Percentiles rank a stretch among this genome's conserved stretches.
Conservation (phyloP, 2,329 filamentous ascomycete genomes). For the Verticillium klebahnii region DNA sequence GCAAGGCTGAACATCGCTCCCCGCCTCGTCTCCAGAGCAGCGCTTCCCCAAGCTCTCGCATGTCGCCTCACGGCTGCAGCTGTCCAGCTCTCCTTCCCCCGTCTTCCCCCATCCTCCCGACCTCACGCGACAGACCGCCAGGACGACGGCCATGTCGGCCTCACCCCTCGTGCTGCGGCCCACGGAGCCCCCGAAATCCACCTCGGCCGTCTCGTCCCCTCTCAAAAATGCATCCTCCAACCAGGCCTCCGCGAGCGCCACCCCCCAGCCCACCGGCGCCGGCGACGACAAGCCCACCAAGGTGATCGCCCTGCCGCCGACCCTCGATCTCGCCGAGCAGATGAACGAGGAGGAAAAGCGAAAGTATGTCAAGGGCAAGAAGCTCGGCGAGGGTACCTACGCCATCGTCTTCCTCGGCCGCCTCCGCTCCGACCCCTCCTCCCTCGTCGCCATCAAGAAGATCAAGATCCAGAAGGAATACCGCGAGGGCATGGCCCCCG, state of each 20-base stretch:
- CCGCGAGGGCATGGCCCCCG: slow-evolving; percentile 86
- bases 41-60: too few species aligned
- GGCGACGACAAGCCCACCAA: slow-evolving; percentile 6
- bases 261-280: slow-evolving; percentile 28
- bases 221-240: slow-evolving; percentile 36
- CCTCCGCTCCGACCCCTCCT: slow-evolving; percentile 64
- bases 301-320: slow-evolving; percentile 25
- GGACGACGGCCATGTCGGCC: slow-evolving; percentile 33
- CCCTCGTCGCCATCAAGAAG: slow-evolving; percentile 87
- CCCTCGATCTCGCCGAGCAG: slow-evolving; percentile 67
- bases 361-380: slow-evolving; percentile 92
- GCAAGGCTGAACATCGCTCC: too few species aligned
- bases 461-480: slow-evolving; percentile 85
- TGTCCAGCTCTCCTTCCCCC: too few species aligned
- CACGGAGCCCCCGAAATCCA: slow-evolving; percentile 25
- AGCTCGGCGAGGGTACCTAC: slow-evolving; percentile 94
- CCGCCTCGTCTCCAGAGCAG: too few species aligned
- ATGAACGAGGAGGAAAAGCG: slow-evolving; percentile 76
- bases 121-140: neutral
- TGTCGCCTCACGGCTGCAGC: too few species aligned
- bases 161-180: slow-evolving; percentile 41
- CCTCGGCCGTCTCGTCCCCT: slow-evolving; percentile 35
- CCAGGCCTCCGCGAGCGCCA: slow-evolving; percentile 39
- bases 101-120: too few species aligned
- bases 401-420: slow-evolving; percentile 91